Conservation (phyloP, 2,329 filamentous ascomycete species). For the Arthroderma sp. region DNA sequence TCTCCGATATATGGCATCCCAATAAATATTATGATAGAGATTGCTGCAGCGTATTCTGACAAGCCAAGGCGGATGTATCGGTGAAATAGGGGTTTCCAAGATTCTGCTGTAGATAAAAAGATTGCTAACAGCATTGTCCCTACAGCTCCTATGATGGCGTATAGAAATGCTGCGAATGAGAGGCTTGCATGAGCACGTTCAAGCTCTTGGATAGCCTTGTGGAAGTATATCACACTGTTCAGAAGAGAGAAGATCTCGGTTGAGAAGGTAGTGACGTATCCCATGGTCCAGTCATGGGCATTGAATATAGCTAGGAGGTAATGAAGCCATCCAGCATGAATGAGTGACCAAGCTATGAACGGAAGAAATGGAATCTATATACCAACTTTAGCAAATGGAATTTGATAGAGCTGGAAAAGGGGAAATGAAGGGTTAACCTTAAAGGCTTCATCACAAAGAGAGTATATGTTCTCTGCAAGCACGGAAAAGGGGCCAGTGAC, state of each 20-base stretch:
- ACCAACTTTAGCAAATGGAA: not conserved
- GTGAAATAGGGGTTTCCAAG: slow-evolving; percentile 51
- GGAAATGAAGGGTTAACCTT: slow-evolving; percentile 30
- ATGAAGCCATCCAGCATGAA: slow-evolving; percentile 55
- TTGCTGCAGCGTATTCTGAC: slow-evolving; percentile 53
- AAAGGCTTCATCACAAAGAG: slow-evolving; percentile 45
- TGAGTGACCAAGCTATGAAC: slow-evolving; percentile 56
- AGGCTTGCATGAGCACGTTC: slow-evolving; percentile 46
- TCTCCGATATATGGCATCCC: slow-evolving; percentile 51
- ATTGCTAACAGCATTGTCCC: slow-evolving; percentile 54
- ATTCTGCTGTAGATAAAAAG: slow-evolving; percentile 48
- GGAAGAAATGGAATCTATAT: slow-evolving; percentile 48
- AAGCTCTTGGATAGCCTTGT: slow-evolving; percentile 54
- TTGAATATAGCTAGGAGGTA: slow-evolving; percentile 53
- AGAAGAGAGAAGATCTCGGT: slow-evolving; percentile 56
- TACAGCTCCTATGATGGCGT: slow-evolving; percentile 51
- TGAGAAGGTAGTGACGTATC: slow-evolving; percentile 55
- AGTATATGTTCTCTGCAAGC: slow-evolving; percentile 40
- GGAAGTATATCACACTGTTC: slow-evolving; percentile 57
- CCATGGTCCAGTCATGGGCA: slow-evolving; percentile 59
- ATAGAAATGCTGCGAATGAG: slow-evolving; percentile 52
- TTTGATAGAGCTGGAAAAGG: not conserved
- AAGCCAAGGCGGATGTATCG: slow-evolving; percentile 50
- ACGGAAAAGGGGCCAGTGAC: slow-evolving; percentile 58
- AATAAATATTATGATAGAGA: slow-evolving; percentile 55